A percentile compares a stretch with the other conserved stretches of the same genome.
Conservation (phyloP, 2,329 filamentous ascomycete species). For the Aspergillus ochraceus region DNA sequence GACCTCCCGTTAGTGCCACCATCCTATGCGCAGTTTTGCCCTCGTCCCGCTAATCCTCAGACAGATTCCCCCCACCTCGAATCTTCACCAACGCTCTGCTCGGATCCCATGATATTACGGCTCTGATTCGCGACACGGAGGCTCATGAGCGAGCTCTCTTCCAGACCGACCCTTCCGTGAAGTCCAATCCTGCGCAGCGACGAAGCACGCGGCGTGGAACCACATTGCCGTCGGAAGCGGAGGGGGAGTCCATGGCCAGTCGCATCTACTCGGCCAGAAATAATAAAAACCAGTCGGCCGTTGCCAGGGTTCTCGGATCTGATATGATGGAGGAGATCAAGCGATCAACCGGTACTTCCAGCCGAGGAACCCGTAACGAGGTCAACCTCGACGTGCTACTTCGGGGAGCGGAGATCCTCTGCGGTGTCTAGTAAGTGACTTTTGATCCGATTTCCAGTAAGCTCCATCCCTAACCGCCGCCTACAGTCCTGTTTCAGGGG, state of each 20-base stretch:
- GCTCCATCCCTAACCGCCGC: conserved; percentile 13
- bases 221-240: conserved; percentile 45
- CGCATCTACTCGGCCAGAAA: conserved; percentile 53
- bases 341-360: conserved; percentile 57
- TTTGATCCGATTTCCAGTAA: background rate
- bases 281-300: conserved; percentile 72
- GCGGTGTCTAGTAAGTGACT: conserved; percentile 70
- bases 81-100: conserved; percentile 95
- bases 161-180: conserved; percentile 74
- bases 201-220: conserved; percentile 51
- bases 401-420: conserved; percentile 84
- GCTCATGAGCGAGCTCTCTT: conserved; percentile 92
- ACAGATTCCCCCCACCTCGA: conserved; percentile 83
- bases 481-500: conserved; percentile 70
- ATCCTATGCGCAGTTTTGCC: background rate
- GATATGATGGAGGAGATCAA: conserved; percentile 82
- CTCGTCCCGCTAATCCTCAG: conserved; percentile 9
- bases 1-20: conserved; percentile 63
- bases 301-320: conserved; percentile 83
- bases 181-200: conserved; percentile 48
- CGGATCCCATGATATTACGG: conserved; percentile 85
- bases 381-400: conserved; percentile 85
- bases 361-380: conserved; percentile 59
- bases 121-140: conserved; percentile 92
- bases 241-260: conserved; percentile 45